These are phyloP conservation scores for Eucalyptus erythrocorys DNA, from an alignment of 345 rosid genomes.

Conservation along the genomic window DNA sequence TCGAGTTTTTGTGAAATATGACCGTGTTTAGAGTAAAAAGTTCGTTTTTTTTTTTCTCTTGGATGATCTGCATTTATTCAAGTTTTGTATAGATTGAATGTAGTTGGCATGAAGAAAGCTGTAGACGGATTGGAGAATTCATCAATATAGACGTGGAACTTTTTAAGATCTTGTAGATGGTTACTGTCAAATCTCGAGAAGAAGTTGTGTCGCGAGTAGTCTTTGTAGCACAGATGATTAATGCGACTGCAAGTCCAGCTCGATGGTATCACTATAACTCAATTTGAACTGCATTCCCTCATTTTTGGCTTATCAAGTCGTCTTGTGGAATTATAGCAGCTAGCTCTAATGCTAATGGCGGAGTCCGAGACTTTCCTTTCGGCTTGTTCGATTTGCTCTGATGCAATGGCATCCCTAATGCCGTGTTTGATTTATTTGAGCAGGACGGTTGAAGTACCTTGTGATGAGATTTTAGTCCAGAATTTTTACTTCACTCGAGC, in stretches of 20 bases:
- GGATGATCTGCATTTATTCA: too few relatives aligned
- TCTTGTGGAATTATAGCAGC: neutral
- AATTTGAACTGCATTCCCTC: neutral
- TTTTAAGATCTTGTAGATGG: too few relatives aligned
- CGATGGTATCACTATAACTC: neutral
- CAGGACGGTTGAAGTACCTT: fast-evolving
- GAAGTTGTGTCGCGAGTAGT: too few relatives aligned
- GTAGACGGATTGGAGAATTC: too few relatives aligned
- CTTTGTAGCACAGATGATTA: too few relatives aligned
- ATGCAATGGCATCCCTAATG: neutral
- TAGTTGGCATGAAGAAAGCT: too few relatives aligned
- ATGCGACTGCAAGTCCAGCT: too few relatives aligned
- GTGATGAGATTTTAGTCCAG: neutral
- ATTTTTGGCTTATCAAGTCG: neutral
- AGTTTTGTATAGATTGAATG: too few relatives aligned
- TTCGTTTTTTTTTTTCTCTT: fast-evolving
- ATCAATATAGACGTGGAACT: too few relatives aligned
- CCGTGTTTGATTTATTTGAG: neutral
- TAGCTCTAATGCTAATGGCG: neutral
- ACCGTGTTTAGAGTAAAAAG: too few relatives aligned
- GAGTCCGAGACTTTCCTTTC: neutral
- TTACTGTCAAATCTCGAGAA: too few relatives aligned
- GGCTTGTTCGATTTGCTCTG: neutral
- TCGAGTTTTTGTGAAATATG: too few relatives aligned
- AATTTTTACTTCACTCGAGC: neutral